Evolutionary conservation across 2,329 filamentous ascomycete genomes (phyloP), one percentile per base, ranked within the genome.

Genomic region (Claviceps quebecensis): DNA sequence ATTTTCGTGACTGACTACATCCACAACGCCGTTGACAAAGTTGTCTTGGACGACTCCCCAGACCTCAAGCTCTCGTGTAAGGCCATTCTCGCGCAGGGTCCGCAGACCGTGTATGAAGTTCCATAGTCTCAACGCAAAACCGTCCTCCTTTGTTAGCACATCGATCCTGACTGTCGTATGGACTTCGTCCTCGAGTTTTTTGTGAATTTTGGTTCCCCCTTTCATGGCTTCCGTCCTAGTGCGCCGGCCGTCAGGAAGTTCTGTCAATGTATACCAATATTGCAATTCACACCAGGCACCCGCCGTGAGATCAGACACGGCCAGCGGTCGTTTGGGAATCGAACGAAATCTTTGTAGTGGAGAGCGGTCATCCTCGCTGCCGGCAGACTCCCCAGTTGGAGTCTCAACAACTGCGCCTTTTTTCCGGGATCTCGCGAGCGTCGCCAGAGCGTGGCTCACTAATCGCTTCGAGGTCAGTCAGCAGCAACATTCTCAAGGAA

Each of bases 261-360:
- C 82, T 3, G 83, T 86, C 51, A 98, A 74, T 0, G 81, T 87
- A 68, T 94, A 96, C 73, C 82, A 89, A 61, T 95, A 94, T 65
- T 97, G 90, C 53, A 97, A 67, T 67, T 98, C 91, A 65, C 93
- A 98, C 93, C 93, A 98, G 7, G 90, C 84, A 2, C 90, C 90
- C 1, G 87, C 85, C 0, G 90, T 81, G 23, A 97, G 70, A 65
- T 98, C 93, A 2, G 87, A 89, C 1, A 97, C 93, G 0, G 86
- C 88, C 7, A 97, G 75, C 0, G 86, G 81, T 62, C 87, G 91
- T 61, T 76, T 83, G 0, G 87, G 87, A 52, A 77, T 82, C 1
- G 80, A 81, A 39, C 90, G 83, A 60, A 95, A 95, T 37, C 85
- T 80, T 55, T 88, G 76, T 2, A 96, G 69, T 0, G 89, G 90